Conservation (phyloP, 2,329 filamentous ascomycete genomes). For the Tolypocladium endophyticum region DNA sequence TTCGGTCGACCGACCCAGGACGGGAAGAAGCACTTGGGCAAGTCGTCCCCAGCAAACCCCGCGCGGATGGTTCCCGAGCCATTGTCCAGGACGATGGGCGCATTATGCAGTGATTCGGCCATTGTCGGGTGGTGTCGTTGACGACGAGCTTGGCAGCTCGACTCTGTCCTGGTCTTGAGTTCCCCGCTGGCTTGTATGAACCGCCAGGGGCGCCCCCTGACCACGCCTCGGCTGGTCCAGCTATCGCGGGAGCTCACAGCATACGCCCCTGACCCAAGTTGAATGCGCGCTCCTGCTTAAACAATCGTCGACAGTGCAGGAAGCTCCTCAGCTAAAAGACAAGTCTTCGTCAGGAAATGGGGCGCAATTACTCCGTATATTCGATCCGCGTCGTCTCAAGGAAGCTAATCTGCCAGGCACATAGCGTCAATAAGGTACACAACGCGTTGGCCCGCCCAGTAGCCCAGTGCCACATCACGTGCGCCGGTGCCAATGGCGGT, state of each 20-base stretch:
- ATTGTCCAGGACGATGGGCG: conserved; percentile 97
- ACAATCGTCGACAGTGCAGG: not conserved
- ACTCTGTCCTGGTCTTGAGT: not conserved
- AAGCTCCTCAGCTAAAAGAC: not conserved
- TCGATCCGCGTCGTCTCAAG: not conserved
- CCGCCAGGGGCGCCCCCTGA: not conserved
- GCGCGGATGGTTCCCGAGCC: conserved; percentile 95
- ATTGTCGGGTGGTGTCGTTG: conserved; percentile 19
- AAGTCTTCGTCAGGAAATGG: not conserved
- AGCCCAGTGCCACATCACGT: conserved; percentile 19
- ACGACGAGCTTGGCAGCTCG: not conserved
- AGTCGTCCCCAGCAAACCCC: conserved; percentile 90
- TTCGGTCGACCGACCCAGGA: conserved; percentile 96
- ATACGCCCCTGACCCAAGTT: not conserved
- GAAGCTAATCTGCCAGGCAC: not conserved
- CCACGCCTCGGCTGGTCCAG: not conserved
- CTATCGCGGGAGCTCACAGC: not conserved
- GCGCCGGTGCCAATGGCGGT: conserved; percentile 4
- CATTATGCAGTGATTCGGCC: conserved; percentile 74
- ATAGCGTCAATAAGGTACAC: not conserved
- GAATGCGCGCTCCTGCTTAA: not conserved
- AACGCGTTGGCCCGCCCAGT: conserved; percentile 5
- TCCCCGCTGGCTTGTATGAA: not conserved
- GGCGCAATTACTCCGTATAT: not conserved
- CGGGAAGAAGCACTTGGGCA: conserved; percentile 94